These are phyloP conservation scores for Zygosaccharomyces sapae DNA, from an alignment of 1,139 yeast genomes.

Conservation along the genomic window DNA sequence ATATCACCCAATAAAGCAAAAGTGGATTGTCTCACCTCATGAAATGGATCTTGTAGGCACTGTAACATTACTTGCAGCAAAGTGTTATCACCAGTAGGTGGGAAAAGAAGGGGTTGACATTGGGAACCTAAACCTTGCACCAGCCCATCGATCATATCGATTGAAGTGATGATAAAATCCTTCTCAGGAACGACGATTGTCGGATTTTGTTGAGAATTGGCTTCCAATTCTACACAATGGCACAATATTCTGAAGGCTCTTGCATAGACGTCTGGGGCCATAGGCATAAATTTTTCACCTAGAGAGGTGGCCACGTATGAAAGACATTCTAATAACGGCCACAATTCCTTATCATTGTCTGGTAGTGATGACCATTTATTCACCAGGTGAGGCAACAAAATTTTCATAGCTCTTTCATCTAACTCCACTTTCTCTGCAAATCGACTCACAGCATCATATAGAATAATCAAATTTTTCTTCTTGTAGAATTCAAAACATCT, in stretches of 20 bases:
- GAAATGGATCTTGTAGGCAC: constrained; percentile 70
- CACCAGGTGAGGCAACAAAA: constrained; percentile 75
- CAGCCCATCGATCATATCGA: constrained; percentile 87
- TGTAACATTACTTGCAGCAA: constrained; percentile 61
- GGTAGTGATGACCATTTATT: constrained; percentile 68
- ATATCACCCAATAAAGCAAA: constrained; percentile 86
- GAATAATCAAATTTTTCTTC: constrained; percentile 70
- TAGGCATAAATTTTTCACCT: constrained; percentile 81
- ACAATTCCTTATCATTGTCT: constrained; percentile 77
- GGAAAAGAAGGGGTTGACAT: constrained; percentile 54
- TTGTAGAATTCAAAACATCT: constrained; percentile 75
- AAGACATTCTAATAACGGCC: constrained; percentile 92
- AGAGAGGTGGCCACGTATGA: constrained; percentile 85
- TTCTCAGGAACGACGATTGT: constrained; percentile 75
- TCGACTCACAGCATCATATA: constrained; percentile 91
- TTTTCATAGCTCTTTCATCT: constrained; percentile 52
- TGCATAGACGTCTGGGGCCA: constrained; percentile 83
- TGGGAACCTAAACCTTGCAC: constrained; percentile 79
- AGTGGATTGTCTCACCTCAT: constrained; percentile 89
- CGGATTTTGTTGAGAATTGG: constrained; percentile 63
- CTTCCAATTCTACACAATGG: constrained; percentile 64
- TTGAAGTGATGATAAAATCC: constrained; percentile 82
- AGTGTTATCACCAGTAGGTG: constrained; percentile 37
- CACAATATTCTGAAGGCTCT: constrained; percentile 69
- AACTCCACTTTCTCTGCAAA: constrained; percentile 69